Percentiles rank a stretch among this genome's conserved stretches.
These are phyloP conservation scores for Stemphylium beticola DNA, from an alignment of 2,329 filamentous ascomycete genomes.

Conservation along the genomic window DNA sequence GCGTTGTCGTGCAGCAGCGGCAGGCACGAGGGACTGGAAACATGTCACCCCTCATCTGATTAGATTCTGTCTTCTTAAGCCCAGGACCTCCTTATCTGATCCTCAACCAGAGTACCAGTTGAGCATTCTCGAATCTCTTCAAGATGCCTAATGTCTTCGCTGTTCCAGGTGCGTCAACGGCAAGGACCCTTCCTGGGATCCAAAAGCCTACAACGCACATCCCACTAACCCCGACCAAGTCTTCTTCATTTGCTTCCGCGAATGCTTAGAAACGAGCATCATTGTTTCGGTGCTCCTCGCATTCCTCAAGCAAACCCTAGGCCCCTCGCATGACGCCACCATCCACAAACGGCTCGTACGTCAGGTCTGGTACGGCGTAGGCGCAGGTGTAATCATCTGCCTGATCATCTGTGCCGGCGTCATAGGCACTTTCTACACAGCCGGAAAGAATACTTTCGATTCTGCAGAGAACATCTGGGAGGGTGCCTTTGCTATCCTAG, in stretches of 20 bases:
- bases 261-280: slow-evolving; percentile 81
- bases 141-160: slow-evolving; percentile 73
- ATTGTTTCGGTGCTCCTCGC: slow-evolving; percentile 86
- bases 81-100: slow-evolving; percentile 13
- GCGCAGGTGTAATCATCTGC: slow-evolving; percentile 67
- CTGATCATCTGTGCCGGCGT: slow-evolving; percentile 68
- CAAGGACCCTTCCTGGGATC: neutral
- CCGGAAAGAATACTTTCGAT: slow-evolving; percentile 71
- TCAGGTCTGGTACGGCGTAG: slow-evolving; percentile 74
- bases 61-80: slow-evolving; percentile 23
- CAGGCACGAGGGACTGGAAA: neutral
- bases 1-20: slow-evolving; percentile 9
- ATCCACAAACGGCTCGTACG: slow-evolving; percentile 72
- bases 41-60: slow-evolving; percentile 26
- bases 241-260: slow-evolving; percentile 90
- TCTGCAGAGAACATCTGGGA: slow-evolving; percentile 79
- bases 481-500: slow-evolving; percentile 76
- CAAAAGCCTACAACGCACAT: neutral
- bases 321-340: slow-evolving; percentile 64
- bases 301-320: slow-evolving; percentile 82
- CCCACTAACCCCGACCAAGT: slow-evolving; percentile 52
- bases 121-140: slow-evolving; percentile 7
- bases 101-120: neutral
- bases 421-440: slow-evolving; percentile 73
- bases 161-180: slow-evolving; percentile 62